phyloP scores from a whole-genome alignment of 2,329 filamentous ascomycete genomes.

The Diaporthe caulivora region DNA sequence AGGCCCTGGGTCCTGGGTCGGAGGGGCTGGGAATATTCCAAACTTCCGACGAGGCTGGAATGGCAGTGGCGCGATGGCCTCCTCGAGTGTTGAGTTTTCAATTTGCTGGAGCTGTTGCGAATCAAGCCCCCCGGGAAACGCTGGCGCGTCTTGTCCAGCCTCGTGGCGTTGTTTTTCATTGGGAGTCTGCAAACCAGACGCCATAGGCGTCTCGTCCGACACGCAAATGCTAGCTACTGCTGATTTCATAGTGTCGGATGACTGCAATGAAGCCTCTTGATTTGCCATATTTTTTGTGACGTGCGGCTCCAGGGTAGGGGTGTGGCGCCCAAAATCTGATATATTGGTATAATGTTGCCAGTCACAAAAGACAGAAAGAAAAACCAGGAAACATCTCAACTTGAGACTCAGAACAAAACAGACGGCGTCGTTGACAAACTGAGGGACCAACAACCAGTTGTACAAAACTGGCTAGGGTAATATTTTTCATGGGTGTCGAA shows the following conservation, averaged over 20 bases:
- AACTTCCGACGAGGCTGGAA: constrained; percentile 2
- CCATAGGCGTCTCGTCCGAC: constrained; percentile 2
- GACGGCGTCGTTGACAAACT: not conserved
- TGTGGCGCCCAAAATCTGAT: not conserved
- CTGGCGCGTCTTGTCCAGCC: not conserved
- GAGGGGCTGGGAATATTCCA: constrained; percentile 39
- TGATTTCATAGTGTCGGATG: not conserved
- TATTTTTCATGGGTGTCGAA: not conserved
- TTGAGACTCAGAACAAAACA: not conserved
- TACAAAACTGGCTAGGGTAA: not conserved
- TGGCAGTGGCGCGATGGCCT: not conserved
- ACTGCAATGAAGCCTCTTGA: not conserved
- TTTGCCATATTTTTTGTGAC: not conserved
- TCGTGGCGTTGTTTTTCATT: constrained; percentile 1
- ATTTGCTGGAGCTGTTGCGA: not conserved
- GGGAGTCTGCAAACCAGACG: constrained; percentile 12
- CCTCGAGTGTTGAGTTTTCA: not conserved
- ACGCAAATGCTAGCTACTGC: not conserved
- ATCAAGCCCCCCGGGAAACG: not conserved
- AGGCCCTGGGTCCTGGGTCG: constrained; percentile 36
- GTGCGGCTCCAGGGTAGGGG: not conserved
- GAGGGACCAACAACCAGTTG: not conserved
- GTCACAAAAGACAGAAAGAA: not conserved
- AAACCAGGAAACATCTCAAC: not conserved
- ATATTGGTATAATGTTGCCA: not conserved